A percentile compares a stretch with the other conserved stretches of the same genome.
phyloP scores from a whole-genome alignment of 495 filamentous ascomycete species.

The Ramalina intermedia region DNA sequence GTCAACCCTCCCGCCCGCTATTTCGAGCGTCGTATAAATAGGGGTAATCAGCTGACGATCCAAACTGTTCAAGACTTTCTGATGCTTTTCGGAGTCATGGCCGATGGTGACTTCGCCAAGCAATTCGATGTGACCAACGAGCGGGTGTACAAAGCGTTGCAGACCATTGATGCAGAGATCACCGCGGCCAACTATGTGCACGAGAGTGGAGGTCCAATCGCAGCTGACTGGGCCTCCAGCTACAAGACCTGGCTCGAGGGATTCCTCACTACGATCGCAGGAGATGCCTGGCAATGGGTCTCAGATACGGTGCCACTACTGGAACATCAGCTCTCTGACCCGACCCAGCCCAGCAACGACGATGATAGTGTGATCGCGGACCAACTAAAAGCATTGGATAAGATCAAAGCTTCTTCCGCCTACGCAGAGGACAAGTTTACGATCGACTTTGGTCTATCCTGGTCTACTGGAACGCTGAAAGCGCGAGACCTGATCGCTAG shows the following conservation, averaged over 20 bases:
- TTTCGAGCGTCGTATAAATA: not conserved
- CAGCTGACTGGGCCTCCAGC: not conserved
- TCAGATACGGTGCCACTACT: not conserved
- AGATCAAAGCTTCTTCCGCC: not conserved
- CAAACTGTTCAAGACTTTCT: not conserved
- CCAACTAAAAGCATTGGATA: not conserved
- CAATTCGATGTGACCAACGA: not conserved
- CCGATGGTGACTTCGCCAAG: not conserved
- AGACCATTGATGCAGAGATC: not conserved
- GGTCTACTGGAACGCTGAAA: not conserved
- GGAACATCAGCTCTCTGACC: not conserved
- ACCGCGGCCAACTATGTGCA: not conserved
- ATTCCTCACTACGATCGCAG: not conserved
- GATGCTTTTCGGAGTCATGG: constrained; percentile 1
- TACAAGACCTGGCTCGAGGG: constrained; percentile 1
- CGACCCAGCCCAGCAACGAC: not conserved
- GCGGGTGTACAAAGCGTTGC: not conserved
- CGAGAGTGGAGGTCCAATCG: not conserved
- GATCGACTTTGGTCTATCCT: not conserved
- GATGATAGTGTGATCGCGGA: not conserved
- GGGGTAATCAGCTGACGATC: not conserved
- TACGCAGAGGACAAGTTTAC: not conserved
- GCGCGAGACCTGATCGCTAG: not conserved
- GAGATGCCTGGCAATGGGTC: not conserved
- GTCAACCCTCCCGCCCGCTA: not conserved